These are phyloP conservation scores for Mucor velutinosus DNA, from an alignment of 371 early-diverging fungal genomes.

Conservation along the genomic window DNA sequence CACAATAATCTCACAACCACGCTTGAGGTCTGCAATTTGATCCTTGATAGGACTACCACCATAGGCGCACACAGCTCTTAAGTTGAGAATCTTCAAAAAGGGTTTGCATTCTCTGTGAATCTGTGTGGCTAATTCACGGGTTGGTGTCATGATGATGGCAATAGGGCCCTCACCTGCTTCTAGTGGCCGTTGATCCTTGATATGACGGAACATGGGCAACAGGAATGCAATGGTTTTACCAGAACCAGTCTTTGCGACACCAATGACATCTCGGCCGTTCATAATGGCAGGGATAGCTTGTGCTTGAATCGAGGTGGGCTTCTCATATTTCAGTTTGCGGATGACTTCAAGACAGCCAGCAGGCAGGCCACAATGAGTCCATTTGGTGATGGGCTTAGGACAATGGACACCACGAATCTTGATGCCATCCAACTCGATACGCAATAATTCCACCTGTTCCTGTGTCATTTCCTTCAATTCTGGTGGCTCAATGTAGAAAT, in stretches of 20 bases:
- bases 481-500: conserved; percentile 96
- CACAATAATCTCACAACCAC: conserved; percentile 98
- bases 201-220: conserved; percentile 96
- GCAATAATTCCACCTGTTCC: conserved; percentile 84
- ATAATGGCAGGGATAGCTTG: conserved; percentile 98
- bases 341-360: conserved; percentile 76
- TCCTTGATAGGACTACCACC: conserved; percentile 98
- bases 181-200: conserved; percentile 92
- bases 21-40: conserved; percentile 97
- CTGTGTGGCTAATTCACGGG: conserved; percentile 98
- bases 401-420: conserved; percentile 87
- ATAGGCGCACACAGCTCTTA: conserved; percentile 92
- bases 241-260: conserved; percentile 99
- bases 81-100: conserved; percentile 80
- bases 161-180: conserved; percentile 91
- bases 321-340: conserved; percentile 80
- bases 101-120: conserved; percentile 93
- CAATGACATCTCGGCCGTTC: conserved; percentile 97
- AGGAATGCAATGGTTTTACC: conserved; percentile 98
- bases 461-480: conserved; percentile 82
- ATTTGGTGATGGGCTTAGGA: conserved; percentile 93
- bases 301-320: conserved; percentile 95
- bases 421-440: conserved; percentile 91
- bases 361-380: conserved; percentile 95
- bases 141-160: conserved; percentile 98